A percentile compares a stretch with the other conserved stretches of the same genome.
These are phyloP conservation scores for Linnemannia elongata DNA, from an alignment of 192 early-diverging fungal genomes.

Conservation along the genomic window DNA sequence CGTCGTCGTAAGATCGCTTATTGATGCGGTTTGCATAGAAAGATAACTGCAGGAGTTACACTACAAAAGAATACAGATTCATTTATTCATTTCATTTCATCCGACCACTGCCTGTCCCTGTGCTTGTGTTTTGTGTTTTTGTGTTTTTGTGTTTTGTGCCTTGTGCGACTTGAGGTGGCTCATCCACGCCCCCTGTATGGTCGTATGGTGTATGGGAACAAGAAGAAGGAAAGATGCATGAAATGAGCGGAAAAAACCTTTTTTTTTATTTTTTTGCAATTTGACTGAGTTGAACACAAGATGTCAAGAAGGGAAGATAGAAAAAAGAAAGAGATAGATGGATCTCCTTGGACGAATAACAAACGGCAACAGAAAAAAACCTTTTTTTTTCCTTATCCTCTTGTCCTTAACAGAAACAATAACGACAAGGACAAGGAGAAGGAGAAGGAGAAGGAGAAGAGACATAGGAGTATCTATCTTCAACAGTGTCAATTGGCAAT, in stretches of 20 bases:
- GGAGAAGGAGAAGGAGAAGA: no score
- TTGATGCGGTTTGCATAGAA: neutral
- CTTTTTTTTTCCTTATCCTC: no score
- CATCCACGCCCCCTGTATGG: neutral
- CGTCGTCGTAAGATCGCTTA: slow-evolving; percentile 11
- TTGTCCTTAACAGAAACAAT: no score
- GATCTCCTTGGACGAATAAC: no score
- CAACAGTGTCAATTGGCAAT: no score
- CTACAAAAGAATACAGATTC: neutral
- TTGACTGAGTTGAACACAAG: neutral
- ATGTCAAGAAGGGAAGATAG: neutral
- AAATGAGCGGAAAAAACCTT: neutral
- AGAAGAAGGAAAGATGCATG: neutral
- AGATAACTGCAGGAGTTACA: neutral
- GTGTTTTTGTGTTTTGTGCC: neutral
- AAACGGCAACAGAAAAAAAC: no score
- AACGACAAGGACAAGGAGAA: no score
- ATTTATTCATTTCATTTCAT: no score
- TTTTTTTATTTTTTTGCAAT: neutral
- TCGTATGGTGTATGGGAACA: neutral
- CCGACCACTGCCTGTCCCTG: neutral
- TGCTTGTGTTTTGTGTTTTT: neutral
- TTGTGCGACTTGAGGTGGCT: slow-evolving; percentile 3
- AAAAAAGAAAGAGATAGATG: neutral
- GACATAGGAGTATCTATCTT: no score